Evolutionary conservation across 2,329 filamentous ascomycete species (phyloP).

Genomic region (Helotiales sp.): DNA sequence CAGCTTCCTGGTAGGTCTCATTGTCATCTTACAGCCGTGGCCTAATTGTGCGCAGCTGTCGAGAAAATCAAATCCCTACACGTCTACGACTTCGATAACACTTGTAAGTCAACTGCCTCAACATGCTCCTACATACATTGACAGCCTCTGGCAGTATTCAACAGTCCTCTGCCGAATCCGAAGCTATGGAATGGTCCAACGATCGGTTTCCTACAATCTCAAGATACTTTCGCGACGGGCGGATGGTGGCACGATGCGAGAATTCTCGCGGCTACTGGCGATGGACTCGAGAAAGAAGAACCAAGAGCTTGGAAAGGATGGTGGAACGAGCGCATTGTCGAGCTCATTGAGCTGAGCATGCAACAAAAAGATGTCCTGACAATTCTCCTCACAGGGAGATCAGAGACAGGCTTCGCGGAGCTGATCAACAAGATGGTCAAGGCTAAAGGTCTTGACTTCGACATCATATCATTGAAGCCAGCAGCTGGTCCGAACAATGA

Average conservation of each 20-base stretch:
- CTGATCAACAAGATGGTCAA: constrained; percentile 78
- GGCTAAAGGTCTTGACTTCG: constrained; percentile 80
- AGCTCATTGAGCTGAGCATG: constrained; percentile 79
- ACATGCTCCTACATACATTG: constrained; percentile 2
- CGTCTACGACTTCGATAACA: constrained; percentile 98
- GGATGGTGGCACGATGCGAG: constrained; percentile 97
- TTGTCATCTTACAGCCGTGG: background rate
- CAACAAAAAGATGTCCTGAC: constrained; percentile 81
- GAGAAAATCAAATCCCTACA: constrained; percentile 77
- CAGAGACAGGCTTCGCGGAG: constrained; percentile 73
- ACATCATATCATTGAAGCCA: constrained; percentile 87
- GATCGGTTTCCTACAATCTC: constrained; percentile 72
- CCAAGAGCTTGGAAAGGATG: constrained; percentile 82
- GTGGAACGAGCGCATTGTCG: constrained; percentile 92
- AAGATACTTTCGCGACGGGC: constrained; percentile 76
- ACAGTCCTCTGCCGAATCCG: constrained; percentile 84
- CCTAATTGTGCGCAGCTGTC: constrained; percentile 45
- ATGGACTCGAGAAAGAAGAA: constrained; percentile 81
- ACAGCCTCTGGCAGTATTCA: constrained; percentile 65
- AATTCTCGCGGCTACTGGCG: constrained; percentile 83
- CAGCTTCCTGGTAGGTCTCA: constrained; percentile 61
- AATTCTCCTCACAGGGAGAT: constrained; percentile 84
- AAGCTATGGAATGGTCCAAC: constrained; percentile 82
- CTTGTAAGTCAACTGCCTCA: constrained; percentile 54
- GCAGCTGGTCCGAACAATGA: constrained; percentile 77